These are phyloP conservation scores for Xylaria flabelliformis DNA, from an alignment of 495 filamentous ascomycete genomes.

Conservation along the genomic window DNA sequence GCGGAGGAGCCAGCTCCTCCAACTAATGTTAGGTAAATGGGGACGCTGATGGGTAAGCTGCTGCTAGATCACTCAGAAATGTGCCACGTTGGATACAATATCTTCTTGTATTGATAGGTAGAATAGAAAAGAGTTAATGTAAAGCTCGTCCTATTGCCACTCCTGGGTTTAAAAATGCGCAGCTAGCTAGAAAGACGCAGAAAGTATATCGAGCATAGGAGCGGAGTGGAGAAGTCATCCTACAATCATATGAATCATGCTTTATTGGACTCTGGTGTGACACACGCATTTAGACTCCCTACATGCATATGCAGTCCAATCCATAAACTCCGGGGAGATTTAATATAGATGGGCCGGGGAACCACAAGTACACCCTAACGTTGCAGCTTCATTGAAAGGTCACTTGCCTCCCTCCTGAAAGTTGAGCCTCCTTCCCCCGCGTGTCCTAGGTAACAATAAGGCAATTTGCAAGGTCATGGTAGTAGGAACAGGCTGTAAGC, in stretches of 20 bases:
- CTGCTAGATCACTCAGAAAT: background rate
- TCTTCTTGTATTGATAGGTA: background rate
- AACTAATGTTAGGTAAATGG: background rate
- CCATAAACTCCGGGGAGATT: background rate
- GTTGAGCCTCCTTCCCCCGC: background rate
- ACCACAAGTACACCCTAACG: conserved; percentile 4
- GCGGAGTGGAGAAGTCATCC: background rate
- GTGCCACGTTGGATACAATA: background rate
- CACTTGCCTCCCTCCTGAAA: background rate
- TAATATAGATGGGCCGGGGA: background rate
- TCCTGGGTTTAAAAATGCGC: too few relatives aligned
- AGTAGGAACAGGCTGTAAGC: background rate
- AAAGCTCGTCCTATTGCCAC: background rate
- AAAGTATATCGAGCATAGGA: background rate
- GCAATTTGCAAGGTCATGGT: background rate
- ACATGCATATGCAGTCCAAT: background rate
- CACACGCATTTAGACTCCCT: background rate
- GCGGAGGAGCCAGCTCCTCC: conserved; percentile 5
- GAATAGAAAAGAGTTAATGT: background rate
- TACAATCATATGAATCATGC: background rate
- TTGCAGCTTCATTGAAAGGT: conserved; percentile 9
- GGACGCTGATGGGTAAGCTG: background rate
- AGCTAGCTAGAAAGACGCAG: background rate
- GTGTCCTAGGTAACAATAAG: background rate
- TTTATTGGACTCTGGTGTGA: conserved; percentile 1